Conservation (phyloP, 306 rosid species). For the Acacia confusa region DNA sequence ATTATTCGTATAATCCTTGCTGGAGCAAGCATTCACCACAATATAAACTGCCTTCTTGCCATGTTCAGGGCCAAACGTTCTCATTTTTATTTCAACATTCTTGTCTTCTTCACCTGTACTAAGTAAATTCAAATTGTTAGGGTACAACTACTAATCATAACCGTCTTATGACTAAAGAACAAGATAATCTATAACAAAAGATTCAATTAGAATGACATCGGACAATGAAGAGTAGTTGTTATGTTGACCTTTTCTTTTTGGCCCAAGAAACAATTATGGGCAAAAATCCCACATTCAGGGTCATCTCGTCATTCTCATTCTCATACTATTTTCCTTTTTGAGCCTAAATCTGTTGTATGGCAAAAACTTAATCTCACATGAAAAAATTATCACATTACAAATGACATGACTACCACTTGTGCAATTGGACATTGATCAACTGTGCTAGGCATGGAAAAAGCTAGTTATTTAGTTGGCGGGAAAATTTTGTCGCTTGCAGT, state of each 20-base stretch:
- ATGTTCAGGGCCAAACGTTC: conserved; percentile 73
- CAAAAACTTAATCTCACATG: not conserved
- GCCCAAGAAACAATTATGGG: not conserved
- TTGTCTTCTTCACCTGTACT: conserved; percentile 97
- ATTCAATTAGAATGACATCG: conserved; percentile 20
- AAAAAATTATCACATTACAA: conserved; percentile 21
- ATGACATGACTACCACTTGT: conserved; percentile 1
- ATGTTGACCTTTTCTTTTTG: not conserved
- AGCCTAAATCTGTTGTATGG: not conserved
- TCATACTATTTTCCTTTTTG: not conserved
- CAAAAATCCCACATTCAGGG: conserved; percentile 1
- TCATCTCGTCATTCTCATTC: not conserved
- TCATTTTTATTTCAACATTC: conserved; percentile 91
- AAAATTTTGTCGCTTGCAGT: conserved; percentile 3
- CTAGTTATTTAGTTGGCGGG: not conserved
- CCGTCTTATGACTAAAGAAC: conserved; percentile 36
- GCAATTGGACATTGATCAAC: conserved; percentile 5
- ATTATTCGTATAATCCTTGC: conserved; percentile 81
- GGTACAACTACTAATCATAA: conserved; percentile 33
- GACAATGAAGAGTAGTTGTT: not conserved
- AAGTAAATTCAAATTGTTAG: conserved; percentile 39
- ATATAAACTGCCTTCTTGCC: conserved; percentile 66
- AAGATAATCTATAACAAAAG: conserved; percentile 29
- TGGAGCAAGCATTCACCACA: conserved; percentile 97
- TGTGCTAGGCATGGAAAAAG: conserved; percentile 20